phyloP scores from a whole-genome alignment of 495 filamentous ascomycete genomes.

The Hyaloscypha variabilis region DNA sequence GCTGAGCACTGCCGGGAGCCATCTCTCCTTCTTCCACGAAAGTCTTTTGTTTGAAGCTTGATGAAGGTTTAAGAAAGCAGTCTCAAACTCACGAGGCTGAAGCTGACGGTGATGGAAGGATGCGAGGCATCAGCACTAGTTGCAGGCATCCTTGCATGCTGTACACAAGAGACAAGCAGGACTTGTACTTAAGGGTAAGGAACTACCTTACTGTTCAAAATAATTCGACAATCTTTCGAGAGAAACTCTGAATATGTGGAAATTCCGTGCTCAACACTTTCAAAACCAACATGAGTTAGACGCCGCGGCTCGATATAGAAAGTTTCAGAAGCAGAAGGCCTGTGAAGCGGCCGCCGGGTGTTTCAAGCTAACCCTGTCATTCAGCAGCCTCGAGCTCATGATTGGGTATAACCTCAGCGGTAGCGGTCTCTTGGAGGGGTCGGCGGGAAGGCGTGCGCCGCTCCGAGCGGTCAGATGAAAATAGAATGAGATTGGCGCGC shows the following conservation, averaged over 20 bases:
- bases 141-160: background rate
- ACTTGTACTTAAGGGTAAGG: background rate
- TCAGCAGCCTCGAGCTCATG: background rate
- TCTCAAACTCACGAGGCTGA: too few relatives aligned
- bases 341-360: too few relatives aligned
- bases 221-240: too few relatives aligned
- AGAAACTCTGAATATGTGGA: too few relatives aligned
- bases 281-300: too few relatives aligned
- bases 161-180: background rate
- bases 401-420: background rate
- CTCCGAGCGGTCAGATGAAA: background rate
- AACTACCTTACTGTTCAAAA: background rate
- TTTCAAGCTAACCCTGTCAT: background rate
- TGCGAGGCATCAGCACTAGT: background rate
- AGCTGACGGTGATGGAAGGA: too few relatives aligned
- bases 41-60: too few relatives aligned
- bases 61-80: too few relatives aligned
- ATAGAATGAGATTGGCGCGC: background rate
- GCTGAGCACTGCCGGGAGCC: background rate
- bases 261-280: too few relatives aligned
- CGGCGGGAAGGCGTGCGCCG: background rate
- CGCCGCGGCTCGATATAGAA: too few relatives aligned
- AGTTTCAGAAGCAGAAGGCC: too few relatives aligned
- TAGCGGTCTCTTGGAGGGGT: background rate
- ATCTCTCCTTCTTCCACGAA: background rate